Conservation (phyloP, 371 early-diverging fungal species). For the Mucor piriformis region DNA sequence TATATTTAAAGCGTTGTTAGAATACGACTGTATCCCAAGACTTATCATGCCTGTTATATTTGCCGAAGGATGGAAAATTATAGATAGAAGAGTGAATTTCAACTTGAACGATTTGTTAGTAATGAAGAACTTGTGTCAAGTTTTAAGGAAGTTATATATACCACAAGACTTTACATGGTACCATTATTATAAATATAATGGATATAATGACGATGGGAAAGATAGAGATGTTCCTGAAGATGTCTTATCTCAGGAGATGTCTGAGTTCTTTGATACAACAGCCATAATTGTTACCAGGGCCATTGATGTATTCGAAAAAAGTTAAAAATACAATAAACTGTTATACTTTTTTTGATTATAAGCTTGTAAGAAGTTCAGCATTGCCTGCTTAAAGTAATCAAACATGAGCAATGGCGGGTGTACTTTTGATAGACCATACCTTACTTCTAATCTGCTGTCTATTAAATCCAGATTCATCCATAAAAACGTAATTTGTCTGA, state of each 20-base stretch:
- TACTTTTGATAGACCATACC: too few species aligned
- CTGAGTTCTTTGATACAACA: constrained; percentile 2
- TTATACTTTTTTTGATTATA: neutral
- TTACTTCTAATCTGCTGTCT: too few species aligned
- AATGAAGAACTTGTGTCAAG: neutral
- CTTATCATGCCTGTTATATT: constrained; percentile 3
- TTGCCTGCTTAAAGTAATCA: too few species aligned
- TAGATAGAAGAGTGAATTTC: neutral
- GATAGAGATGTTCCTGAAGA: neutral
- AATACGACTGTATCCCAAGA: neutral
- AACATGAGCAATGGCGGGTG: too few species aligned
- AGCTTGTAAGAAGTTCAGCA: too few species aligned
- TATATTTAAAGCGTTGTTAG: neutral
- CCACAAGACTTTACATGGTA: neutral
- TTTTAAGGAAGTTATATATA: neutral
- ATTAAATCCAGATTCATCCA: too few species aligned
- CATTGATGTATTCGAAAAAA: neutral
- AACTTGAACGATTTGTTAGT: neutral
- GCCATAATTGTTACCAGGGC: constrained; percentile 1
- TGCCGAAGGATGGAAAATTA: constrained; percentile 6
- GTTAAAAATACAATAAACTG: neutral
- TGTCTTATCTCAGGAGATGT: neutral
- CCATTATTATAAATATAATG: neutral
- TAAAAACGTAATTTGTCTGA: too few species aligned
- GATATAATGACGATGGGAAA: neutral